A percentile compares a stretch with the other conserved stretches of the same genome.
phyloP scores from a whole-genome alignment of 2,329 filamentous ascomycete species.

The Cryoendolithus antarcticus region DNA sequence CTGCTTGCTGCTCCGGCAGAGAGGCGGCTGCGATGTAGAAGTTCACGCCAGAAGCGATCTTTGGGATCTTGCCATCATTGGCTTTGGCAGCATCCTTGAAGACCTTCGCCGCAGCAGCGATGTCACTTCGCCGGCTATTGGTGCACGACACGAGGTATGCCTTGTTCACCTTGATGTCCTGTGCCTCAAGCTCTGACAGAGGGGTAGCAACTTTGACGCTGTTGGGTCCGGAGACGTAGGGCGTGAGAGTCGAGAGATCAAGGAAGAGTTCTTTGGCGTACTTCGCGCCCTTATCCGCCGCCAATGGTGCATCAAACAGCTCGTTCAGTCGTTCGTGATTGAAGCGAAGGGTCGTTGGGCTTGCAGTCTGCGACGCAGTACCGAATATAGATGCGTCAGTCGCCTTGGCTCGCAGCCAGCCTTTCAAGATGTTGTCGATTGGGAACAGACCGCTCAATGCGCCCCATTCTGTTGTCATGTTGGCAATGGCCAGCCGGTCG shows the following conservation, averaged over 20 bases:
- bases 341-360: slow-evolving; percentile 46
- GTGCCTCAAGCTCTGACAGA: slow-evolving; percentile 55
- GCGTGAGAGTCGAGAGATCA: slow-evolving; percentile 70
- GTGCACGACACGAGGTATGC: slow-evolving; percentile 88
- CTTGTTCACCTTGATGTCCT: slow-evolving; percentile 68
- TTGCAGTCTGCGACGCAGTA: slow-evolving; percentile 33
- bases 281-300: slow-evolving; percentile 61
- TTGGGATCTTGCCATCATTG: slow-evolving; percentile 47
- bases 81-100: slow-evolving; percentile 61
- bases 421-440: slow-evolving; percentile 57
- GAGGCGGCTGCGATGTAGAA: slow-evolving; percentile 90
- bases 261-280: slow-evolving; percentile 79
- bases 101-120: slow-evolving; percentile 69
- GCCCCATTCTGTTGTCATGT: slow-evolving; percentile 78
- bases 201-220: slow-evolving; percentile 80
- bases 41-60: slow-evolving; percentile 62
- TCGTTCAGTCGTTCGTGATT: slow-evolving; percentile 62
- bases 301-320: slow-evolving; percentile 52
- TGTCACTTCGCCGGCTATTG: slow-evolving; percentile 69
- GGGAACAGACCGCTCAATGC: slow-evolving; percentile 67
- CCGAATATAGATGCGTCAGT: slow-evolving; percentile 54
- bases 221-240: slow-evolving; percentile 78
- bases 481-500: slow-evolving; percentile 59
- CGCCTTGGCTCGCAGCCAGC: slow-evolving; percentile 68
- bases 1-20: slow-evolving; percentile 57